Conservation (phyloP, 2,329 filamentous ascomycete genomes). For the Aspergillus proliferans region DNA sequence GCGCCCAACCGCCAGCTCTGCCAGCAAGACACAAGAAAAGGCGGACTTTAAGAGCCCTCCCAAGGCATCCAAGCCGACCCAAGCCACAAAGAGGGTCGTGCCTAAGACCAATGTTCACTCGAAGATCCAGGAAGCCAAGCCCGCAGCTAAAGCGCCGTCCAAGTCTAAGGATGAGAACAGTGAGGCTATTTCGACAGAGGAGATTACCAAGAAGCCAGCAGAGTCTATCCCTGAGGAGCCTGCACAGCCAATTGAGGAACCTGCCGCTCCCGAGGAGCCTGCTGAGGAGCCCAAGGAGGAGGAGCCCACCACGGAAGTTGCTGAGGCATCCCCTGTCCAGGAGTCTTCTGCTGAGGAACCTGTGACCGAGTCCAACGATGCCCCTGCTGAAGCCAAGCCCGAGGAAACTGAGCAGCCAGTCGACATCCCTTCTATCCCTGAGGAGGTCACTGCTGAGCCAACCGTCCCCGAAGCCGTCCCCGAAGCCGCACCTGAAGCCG, state of each 20-base stretch:
- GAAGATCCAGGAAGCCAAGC: conserved; percentile 17
- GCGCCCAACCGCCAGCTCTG: conserved; percentile 46
- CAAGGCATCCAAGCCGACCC: conserved; percentile 14
- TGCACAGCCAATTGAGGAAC: conserved; percentile 3
- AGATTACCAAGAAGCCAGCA: background rate
- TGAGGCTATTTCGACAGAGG: conserved; percentile 4
- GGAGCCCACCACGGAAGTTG: no score
- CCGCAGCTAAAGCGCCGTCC: background rate
- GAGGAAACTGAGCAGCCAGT: conserved; percentile 7
- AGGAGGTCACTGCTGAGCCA: conserved; percentile 1
- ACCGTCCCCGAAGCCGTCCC: background rate
- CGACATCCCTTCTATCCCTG: background rate
- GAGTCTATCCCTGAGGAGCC: conserved; percentile 7
- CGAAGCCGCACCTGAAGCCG: background rate
- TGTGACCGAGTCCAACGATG: background rate
- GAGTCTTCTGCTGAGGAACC: background rate
- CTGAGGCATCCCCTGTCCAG: no score
- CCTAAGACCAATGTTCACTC: conserved; percentile 19
- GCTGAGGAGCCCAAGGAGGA: background rate
- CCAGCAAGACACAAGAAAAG: conserved; percentile 45
- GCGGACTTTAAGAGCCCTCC: conserved; percentile 37
- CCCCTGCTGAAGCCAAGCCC: conserved; percentile 1
- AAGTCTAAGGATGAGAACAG: conserved; percentile 1
- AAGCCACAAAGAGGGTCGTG: conserved; percentile 16
- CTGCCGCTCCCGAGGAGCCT: background rate